A percentile compares a stretch with the other conserved stretches of the same genome.
phyloP scores from a whole-genome alignment of 306 rosid species.

The Cotoneaster glaucophyllus region DNA sequence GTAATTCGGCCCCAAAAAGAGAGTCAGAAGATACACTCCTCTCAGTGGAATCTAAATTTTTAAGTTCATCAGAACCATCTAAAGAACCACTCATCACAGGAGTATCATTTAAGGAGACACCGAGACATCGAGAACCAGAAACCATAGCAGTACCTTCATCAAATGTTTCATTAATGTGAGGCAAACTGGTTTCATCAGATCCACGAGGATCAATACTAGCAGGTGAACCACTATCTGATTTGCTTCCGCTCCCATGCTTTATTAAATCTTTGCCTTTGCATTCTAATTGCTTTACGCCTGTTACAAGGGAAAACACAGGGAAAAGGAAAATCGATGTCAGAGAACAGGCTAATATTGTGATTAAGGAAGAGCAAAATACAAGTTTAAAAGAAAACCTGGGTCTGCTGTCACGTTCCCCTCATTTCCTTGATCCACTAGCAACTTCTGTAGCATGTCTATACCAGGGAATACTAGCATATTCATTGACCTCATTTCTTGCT shows the following conservation, averaged over 20 bases:
- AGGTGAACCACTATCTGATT: constrained; percentile 35
- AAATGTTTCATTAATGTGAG: constrained; percentile 26
- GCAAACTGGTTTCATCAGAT: constrained; percentile 36
- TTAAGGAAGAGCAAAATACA: constrained; percentile 8
- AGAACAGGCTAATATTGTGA: neutral
- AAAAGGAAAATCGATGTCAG: constrained; percentile 19
- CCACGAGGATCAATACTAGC: constrained; percentile 36
- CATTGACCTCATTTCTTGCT: constrained; percentile 65
- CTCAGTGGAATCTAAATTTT: constrained; percentile 23
- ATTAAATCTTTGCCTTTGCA: constrained; percentile 22
- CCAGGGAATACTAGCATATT: constrained; percentile 97
- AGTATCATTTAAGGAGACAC: constrained; percentile 25
- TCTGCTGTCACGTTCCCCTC: constrained; percentile 34
- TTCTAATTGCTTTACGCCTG: constrained; percentile 45
- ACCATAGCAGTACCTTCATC: constrained; percentile 29
- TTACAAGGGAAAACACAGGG: neutral
- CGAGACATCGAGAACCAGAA: constrained; percentile 7
- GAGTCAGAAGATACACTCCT: constrained; percentile 23
- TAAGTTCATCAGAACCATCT: constrained; percentile 37
- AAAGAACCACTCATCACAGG: constrained; percentile 19
- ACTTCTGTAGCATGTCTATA: constrained; percentile 89
- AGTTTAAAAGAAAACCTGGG: constrained; percentile 21
- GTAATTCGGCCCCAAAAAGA: constrained; percentile 21
- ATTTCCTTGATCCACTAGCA: constrained; percentile 42
- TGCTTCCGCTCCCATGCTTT: constrained; percentile 21